phyloP scores from a whole-genome alignment of 345 rosid genomes.

The Balakata baccata region DNA sequence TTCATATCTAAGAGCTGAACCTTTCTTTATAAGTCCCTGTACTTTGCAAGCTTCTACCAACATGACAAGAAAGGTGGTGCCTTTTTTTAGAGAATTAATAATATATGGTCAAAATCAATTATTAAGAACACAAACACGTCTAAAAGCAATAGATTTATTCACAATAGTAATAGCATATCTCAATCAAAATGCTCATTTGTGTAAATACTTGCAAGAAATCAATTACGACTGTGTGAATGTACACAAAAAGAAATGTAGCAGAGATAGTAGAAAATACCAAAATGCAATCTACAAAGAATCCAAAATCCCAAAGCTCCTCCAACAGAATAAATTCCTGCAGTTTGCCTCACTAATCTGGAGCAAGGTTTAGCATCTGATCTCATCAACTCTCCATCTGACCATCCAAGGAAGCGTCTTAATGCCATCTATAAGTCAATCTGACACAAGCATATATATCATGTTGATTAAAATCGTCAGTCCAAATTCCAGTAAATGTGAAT shows the following conservation, averaged over 20 bases:
- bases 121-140: neutral
- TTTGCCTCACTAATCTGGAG: constrained; percentile 70
- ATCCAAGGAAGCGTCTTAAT: constrained; percentile 57
- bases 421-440: constrained; percentile 42
- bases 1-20: neutral
- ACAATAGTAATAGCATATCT: no score
- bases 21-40: neutral
- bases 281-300: constrained; percentile 78
- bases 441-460: neutral
- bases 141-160: no score
- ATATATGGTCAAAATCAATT: neutral
- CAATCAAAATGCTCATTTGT: no score
- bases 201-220: no score
- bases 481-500: neutral
- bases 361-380: constrained; percentile 79
- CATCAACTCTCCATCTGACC: constrained; percentile 79
- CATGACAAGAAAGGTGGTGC: neutral
- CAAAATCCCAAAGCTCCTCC: constrained; percentile 86
- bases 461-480: neutral
- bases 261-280: constrained; percentile 41
- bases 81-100: neutral
- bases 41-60: neutral
- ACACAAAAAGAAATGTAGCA: neutral
- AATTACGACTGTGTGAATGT: no score
- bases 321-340: constrained; percentile 63